Evolutionary conservation across 306 rosid genomes (phyloP), one percentile per base, ranked within the genome.

Genomic region (Cucumis hystrix): DNA sequence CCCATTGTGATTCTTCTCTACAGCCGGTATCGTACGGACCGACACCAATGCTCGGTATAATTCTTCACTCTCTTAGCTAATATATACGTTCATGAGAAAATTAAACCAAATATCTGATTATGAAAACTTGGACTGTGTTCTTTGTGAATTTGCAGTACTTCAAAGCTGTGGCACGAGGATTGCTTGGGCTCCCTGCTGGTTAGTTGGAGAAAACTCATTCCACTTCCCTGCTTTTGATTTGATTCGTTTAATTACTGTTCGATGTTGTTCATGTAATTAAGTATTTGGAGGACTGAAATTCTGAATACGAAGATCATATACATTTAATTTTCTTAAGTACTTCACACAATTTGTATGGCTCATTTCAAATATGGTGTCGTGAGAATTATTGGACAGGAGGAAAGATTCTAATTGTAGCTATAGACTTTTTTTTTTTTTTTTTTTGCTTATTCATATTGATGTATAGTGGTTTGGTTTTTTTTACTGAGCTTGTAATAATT

Each of bases 151-250:
- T 79, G 75, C 87, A 95, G 97, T 95, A 90, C 81, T 80, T 87
- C 80, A 81, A 86, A 82, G 97, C 96, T 41, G 87, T 88, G n/a
- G 90, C 89, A 57, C 85, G 93, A 79, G 98, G 98, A 56, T 14
- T 89, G 35, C 81, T 95, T 15, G 97, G 87, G 81, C 81, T 95
- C 69, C 90, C 89, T 57, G 78, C 80, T 79, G 97, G 98, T 95
- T 85, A 87, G 96, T 90, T 58, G 37, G 54, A 49, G 58, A 71
- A 16, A 76, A 37, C 4, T 61, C 33, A 51, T 72, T 67, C 56
- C 28, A 52, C 11, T 63, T 33, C 56, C 30, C 18, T 15, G 49
- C 43, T 79, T 74, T 74, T 14, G 14, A 33, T 25, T 37, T 59
- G 6, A 33, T 73, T 73, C 4, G 10, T 51, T 73, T 17, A 72